Percentiles rank a stretch among this genome's conserved stretches.
phyloP scores from a whole-genome alignment of 345 rosid genomes.

The Brassica incana region DNA sequence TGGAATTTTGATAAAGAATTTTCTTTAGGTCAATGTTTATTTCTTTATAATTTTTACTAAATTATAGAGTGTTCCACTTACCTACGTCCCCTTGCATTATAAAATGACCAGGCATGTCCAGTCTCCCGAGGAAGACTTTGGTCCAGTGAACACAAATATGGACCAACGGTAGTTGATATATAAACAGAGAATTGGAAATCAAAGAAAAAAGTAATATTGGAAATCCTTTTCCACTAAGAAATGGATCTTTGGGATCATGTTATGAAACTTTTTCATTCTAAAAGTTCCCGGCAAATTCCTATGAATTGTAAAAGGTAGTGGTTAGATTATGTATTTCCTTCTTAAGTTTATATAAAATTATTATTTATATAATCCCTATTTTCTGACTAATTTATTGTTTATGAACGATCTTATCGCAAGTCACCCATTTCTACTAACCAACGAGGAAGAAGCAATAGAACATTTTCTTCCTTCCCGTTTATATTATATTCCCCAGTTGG shows the following conservation, averaged over 20 bases:
- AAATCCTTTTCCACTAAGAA: not conserved
- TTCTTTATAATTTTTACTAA: not conserved
- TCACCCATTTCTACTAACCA: not conserved
- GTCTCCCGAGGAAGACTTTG: not conserved
- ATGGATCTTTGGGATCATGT: not conserved
- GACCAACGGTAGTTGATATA: not conserved
- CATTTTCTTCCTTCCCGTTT: not conserved
- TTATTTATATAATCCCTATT: not conserved
- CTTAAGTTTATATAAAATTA: not conserved
- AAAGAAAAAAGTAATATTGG: not conserved
- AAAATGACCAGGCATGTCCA: not conserved
- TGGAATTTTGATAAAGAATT: not conserved
- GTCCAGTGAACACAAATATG: not conserved
- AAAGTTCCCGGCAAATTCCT: not conserved
- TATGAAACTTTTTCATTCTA: not conserved
- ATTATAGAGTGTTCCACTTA: not conserved
- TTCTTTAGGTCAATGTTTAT: not conserved
- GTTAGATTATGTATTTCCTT: not conserved
- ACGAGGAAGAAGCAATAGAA: not conserved
- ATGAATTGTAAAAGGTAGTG: not conserved
- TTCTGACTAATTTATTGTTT: not conserved
- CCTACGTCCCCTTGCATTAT: not conserved
- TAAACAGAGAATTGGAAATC: not conserved
- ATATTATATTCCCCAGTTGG: not conserved
- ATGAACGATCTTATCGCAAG: not conserved